phyloP scores from a whole-genome alignment of 257 asterid species.

The Hygrophila difformis region DNA sequence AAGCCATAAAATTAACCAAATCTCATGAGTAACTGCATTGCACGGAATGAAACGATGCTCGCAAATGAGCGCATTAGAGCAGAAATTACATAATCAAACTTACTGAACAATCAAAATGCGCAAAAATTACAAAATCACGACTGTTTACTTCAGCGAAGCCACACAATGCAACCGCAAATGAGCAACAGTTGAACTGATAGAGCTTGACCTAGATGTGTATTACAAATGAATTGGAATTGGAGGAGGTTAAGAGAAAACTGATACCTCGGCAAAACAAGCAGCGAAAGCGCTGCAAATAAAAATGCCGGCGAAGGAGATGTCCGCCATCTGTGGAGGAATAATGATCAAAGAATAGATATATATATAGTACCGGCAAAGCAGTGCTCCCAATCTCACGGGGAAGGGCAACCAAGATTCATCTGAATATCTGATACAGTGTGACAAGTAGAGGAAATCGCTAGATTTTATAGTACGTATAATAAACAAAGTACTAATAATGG shows the following conservation, averaged over 20 bases:
- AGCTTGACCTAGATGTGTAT: constrained; percentile 5
- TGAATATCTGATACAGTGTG: no score
- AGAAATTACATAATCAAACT: constrained; percentile 10
- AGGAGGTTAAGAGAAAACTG: neutral
- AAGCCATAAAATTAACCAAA: neutral
- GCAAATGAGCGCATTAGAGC: constrained; percentile 9
- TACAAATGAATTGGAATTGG: constrained; percentile 2
- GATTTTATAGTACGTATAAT: no score
- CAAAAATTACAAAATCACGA: neutral
- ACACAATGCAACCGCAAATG: neutral
- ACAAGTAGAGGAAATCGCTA: no score
- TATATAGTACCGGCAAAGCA: no score
- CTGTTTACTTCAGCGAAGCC: neutral
- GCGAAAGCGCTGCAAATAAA: constrained; percentile 78
- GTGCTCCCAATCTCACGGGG: no score
- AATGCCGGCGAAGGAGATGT: constrained; percentile 68
- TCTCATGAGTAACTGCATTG: neutral
- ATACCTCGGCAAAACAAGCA: constrained; percentile 90
- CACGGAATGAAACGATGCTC: neutral
- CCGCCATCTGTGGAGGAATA: no score
- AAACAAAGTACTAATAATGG: no score
- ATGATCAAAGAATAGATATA: no score
- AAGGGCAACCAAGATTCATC: no score
- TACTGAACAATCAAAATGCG: neutral
- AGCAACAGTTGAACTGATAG: constrained; percentile 2